These are phyloP conservation scores for Picochlorum sp. DNA, from an alignment of 139 green algal species.

Conservation along the genomic window DNA sequence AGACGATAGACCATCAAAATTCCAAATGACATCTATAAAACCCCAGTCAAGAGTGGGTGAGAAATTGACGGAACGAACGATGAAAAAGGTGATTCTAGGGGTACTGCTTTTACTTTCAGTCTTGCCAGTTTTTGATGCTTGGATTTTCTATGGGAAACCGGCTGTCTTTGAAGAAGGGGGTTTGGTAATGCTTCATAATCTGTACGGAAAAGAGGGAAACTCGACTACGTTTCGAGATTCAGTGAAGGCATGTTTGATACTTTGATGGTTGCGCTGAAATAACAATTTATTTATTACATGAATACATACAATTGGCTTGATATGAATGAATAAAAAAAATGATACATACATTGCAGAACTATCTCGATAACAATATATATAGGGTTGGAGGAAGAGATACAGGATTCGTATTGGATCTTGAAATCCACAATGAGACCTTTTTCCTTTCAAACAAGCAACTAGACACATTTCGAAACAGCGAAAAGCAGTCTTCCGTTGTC, in stretches of 20 bases:
- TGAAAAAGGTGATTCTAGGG: conserved; percentile 52
- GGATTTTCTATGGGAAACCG: conserved; percentile 50
- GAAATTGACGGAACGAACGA: conserved; percentile 83
- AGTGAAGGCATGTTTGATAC: too few relatives aligned
- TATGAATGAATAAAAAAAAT: too few relatives aligned
- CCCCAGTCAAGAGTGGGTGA: conserved; percentile 61
- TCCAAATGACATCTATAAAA: conserved; percentile 6
- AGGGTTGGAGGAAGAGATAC: conserved; percentile 27
- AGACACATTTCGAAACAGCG: not conserved
- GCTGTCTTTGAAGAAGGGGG: conserved; percentile 43
- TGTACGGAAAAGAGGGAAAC: conserved; percentile 28
- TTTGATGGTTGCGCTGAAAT: too few relatives aligned
- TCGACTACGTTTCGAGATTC: conserved; percentile 24
- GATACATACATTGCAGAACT: too few relatives aligned
- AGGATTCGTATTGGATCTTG: conserved; percentile 29
- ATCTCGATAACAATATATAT: conserved; percentile 36
- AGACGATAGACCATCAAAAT: conserved; percentile 19
- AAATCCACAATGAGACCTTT: conserved; percentile 40
- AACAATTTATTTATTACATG: too few relatives aligned
- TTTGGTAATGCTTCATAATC: conserved; percentile 67
- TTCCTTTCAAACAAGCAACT: not conserved
- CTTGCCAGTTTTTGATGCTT: conserved; percentile 66
- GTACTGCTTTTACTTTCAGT: conserved; percentile 79
- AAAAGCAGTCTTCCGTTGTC: not conserved
- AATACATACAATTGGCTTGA: too few relatives aligned